phyloP scores from a whole-genome alignment of 352 stramenopile genomes.

The Globisporangium yorkense region DNA sequence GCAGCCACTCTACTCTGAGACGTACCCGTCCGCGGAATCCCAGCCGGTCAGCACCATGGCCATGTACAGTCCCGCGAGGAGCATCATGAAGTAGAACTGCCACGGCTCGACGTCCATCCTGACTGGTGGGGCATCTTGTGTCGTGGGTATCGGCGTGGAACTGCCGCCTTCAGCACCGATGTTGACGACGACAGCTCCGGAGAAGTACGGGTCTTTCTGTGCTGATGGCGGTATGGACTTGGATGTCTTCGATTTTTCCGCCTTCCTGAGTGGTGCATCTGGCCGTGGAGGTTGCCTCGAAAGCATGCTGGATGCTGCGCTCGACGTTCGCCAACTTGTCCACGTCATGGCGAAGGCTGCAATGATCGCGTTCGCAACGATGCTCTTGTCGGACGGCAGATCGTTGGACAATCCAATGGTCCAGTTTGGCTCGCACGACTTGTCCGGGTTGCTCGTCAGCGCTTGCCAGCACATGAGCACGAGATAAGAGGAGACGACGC shows the following conservation, averaged over 20 bases:
- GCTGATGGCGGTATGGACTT: neutral
- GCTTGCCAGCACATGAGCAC: conserved; percentile 77
- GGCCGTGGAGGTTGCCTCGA: conserved; percentile 20
- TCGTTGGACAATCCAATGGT: neutral
- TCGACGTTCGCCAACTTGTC: conserved; percentile 68
- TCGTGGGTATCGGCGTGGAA: neutral
- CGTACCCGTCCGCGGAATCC: conserved; percentile 78
- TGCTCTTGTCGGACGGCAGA: conserved; percentile 23
- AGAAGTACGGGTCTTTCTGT: conserved; percentile 1
- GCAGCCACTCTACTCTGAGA: neutral
- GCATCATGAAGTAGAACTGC: conserved; percentile 93
- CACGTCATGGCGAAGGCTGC: conserved; percentile 59
- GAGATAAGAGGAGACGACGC: conserved; percentile 63
- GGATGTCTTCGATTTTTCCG: neutral
- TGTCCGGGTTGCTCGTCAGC: conserved; percentile 48
- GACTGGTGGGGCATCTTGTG: neutral
- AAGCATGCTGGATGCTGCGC: conserved; percentile 50
- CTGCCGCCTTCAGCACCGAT: neutral
- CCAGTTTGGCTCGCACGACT: conserved; percentile 27
- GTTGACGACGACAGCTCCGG: conserved; percentile 45
- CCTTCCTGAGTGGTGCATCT: neutral
- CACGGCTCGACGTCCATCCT: conserved; percentile 71
- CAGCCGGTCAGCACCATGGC: conserved; percentile 94
- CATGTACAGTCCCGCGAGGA: conserved; percentile 90
- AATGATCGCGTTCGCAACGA: conserved; percentile 44